phyloP scores from a whole-genome alignment of 148 eudicot genomes.

The Polygonum maritimum region DNA sequence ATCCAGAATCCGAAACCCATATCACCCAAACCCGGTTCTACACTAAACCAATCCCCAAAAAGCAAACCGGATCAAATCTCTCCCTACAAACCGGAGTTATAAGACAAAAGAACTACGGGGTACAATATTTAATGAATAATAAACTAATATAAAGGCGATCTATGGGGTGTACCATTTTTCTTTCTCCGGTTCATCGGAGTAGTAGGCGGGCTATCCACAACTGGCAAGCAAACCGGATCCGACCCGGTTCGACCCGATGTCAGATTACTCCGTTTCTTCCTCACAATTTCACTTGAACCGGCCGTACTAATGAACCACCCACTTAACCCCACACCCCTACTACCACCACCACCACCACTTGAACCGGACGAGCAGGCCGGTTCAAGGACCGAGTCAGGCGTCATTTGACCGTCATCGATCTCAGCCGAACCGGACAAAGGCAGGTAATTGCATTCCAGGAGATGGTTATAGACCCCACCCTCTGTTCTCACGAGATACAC shows the following conservation, averaged over 20 bases:
- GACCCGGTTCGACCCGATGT: neutral
- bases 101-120: neutral
- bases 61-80: neutral
- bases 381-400: conserved; percentile 38
- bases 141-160: neutral
- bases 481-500: neutral
- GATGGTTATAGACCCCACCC: conserved; percentile 14
- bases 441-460: neutral
- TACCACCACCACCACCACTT: conserved; percentile 6
- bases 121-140: neutral
- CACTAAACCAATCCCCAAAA: neutral
- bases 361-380: conserved; percentile 26
- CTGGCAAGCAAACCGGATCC: neutral
- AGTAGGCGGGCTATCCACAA: neutral
- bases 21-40: neutral
- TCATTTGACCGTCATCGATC: conserved; percentile 11
- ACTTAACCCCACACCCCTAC: neutral
- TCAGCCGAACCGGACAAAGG: conserved; percentile 21
- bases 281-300: conserved; percentile 25
- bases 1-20: neutral
- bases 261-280: conserved; percentile 35
- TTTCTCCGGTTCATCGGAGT: neutral
- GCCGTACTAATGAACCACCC: conserved; percentile 4
- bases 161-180: neutral
- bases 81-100: neutral